A percentile compares a stretch with the other conserved stretches of the same genome.
Conservation (phyloP, 176 grass and related monocot species). For the Urochloa ruziziensis region DNA sequence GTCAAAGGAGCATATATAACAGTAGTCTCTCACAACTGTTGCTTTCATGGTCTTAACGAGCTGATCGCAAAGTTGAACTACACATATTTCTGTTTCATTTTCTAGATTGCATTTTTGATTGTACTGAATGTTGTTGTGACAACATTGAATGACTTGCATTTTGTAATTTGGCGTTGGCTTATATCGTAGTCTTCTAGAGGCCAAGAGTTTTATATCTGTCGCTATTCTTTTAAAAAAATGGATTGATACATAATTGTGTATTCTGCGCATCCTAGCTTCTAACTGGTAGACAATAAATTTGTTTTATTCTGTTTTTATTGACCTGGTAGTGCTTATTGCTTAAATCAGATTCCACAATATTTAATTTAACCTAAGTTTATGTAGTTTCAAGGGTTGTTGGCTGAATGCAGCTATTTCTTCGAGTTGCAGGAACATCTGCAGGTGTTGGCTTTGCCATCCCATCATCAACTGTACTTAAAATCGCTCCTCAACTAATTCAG, state of each 20-base stretch:
- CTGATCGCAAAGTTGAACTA: neutral
- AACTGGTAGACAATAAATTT: neutral
- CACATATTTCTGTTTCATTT: constrained; percentile 1
- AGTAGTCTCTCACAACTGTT: neutral
- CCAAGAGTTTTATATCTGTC: neutral
- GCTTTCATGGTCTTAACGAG: neutral
- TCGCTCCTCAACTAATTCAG: constrained; percentile 89
- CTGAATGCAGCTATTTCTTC: constrained; percentile 28
- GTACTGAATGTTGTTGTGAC: neutral
- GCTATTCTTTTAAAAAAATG: neutral
- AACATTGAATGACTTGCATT: constrained; percentile 8
- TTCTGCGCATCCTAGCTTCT: neutral
- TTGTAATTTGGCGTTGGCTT: constrained; percentile 1
- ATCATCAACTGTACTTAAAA: constrained; percentile 90
- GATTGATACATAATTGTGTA: neutral
- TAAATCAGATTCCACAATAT: constrained; percentile 5
- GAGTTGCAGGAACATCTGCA: constrained; percentile 75
- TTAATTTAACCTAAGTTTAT: neutral
- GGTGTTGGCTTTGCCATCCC: constrained; percentile 95
- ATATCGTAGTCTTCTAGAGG: constrained; percentile 12
- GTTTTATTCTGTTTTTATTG: constrained; percentile 10
- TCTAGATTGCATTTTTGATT: neutral
- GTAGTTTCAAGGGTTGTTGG: constrained; percentile 26
- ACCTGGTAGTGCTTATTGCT: neutral
- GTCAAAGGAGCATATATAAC: constrained; percentile 1